Base-by-base conservation (phyloP, 2,329 filamentous ascomycete genomes). In the Fonsecaea pedrosoi region DNA sequence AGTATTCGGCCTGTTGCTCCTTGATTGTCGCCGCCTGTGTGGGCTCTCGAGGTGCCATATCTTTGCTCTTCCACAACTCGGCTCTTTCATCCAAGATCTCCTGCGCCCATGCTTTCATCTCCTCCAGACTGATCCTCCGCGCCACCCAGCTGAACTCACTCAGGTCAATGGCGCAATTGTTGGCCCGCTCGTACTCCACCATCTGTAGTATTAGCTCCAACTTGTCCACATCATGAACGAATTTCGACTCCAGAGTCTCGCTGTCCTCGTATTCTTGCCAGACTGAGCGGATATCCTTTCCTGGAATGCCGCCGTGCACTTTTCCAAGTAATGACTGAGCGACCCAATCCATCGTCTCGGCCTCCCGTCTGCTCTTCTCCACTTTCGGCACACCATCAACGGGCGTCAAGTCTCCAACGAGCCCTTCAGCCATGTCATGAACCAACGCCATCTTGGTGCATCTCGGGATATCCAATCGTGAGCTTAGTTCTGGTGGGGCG, bases 221-320 rank as follows among this genome's bases (percentile, higher is more conserved):
- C 88, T 98, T 98, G 81, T 99, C 95, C 66, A 99, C 87, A 77
- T 99, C 95, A 78, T 99, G 95, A 53, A 99, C 95, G 70, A 94
- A 98, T 68, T 89, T 84, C 72, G 90, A 92, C 77, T 99, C 94
- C 13, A 89, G 81, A 8, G 95, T 98, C 80, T 89, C 75, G 18
- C 88, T 89, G 73, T 95, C 92, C 79, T 99, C 95, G 76, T 99
- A 99, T 79, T 99, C 95, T 75, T 96, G 90, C 92, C 95, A 99
- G 59, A 97, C 85, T 8, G 84, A 86, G 66, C 89, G 85, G 34
- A 99, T 89, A 60, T 94, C 89, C 62, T 85, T 77, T 2, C 90
- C 94, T 0, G 88, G 85, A 2, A 82, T 69, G 0, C 91, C 92
- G n/a, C 89, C 89, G 48, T 90, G 86, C 6, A 96, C 90, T 8